phyloP scores from a whole-genome alignment of 2,329 filamentous ascomycete genomes.

The Apiospora saccharicola region DNA sequence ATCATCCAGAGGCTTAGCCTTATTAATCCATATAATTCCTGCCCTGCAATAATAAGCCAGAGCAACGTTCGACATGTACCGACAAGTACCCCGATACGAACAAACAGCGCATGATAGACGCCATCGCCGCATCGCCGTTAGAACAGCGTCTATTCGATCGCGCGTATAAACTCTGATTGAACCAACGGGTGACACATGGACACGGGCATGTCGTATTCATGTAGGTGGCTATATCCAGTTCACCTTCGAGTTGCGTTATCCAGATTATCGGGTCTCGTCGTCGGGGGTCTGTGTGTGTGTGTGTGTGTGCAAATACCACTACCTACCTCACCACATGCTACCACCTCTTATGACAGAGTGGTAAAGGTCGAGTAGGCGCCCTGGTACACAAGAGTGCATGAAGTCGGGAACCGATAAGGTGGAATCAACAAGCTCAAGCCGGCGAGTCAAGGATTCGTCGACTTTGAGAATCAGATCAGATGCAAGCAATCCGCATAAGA shows the following conservation, averaged over 20 bases:
- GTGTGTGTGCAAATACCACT: background rate
- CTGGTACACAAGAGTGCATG: background rate
- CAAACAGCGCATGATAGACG: slow-evolving; percentile 10
- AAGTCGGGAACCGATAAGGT: slow-evolving; percentile 1
- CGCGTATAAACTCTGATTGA: slow-evolving; percentile 20
- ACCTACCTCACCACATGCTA: background rate
- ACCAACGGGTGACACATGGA: slow-evolving; percentile 13
- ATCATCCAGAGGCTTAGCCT: slow-evolving; percentile 15
- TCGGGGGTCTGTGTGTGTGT: background rate
- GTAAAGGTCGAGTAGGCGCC: background rate
- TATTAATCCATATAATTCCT: background rate
- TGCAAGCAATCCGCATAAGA: background rate
- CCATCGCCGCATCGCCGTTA: background rate
- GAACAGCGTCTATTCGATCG: slow-evolving; percentile 20
- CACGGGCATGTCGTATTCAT: slow-evolving; percentile 7
- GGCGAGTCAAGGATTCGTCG: background rate
- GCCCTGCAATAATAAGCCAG: background rate
- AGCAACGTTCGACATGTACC: background rate
- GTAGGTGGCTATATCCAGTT: slow-evolving; percentile 1
- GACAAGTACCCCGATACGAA: background rate
- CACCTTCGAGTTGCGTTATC: background rate
- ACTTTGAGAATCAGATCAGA: background rate
- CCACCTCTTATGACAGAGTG: background rate
- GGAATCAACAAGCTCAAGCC: background rate
- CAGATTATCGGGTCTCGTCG: slow-evolving; percentile 16